Percentiles rank a stretch among this genome's conserved stretches.
These are phyloP conservation scores for Malassezia slooffiae DNA, from an alignment of 1,284 basidiomycete genomes.

Conservation along the genomic window DNA sequence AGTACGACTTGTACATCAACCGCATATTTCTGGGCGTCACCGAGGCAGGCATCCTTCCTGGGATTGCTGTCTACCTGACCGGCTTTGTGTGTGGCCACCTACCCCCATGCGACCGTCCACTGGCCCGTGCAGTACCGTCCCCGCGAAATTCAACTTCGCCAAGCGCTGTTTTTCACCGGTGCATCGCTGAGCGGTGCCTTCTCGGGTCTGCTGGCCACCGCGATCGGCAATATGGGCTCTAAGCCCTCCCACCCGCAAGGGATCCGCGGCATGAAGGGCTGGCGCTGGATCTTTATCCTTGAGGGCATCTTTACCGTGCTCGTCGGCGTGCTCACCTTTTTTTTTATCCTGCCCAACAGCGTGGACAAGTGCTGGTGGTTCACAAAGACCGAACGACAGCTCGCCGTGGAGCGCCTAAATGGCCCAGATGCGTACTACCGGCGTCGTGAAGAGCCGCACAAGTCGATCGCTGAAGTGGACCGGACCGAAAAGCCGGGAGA, in stretches of 20 bases:
- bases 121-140: slow-evolving; percentile 19
- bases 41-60: slow-evolving; percentile 33
- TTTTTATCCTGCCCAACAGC: slow-evolving; percentile 30
- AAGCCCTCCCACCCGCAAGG: slow-evolving; percentile 7
- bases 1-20: slow-evolving; percentile 31
- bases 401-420: slow-evolving; percentile 25
- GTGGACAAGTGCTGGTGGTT: slow-evolving; percentile 27
- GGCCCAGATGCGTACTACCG: not conserved
- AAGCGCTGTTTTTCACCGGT: slow-evolving; percentile 38
- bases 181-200: slow-evolving; percentile 34
- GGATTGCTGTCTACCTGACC: slow-evolving; percentile 31
- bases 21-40: slow-evolving; percentile 32
- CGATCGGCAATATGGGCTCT: slow-evolving; percentile 31
- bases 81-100: no score
- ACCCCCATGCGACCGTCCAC: no score
- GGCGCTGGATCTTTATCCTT: slow-evolving; percentile 37
- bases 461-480: no score
- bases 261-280: slow-evolving; percentile 19
- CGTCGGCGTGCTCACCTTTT: slow-evolving; percentile 23
- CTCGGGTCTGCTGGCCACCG: slow-evolving; percentile 34
- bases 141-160: slow-evolving; percentile 31
- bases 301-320: slow-evolving; percentile 36
- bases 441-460: slow-evolving; percentile 5
- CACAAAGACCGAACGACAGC: slow-evolving; percentile 19
- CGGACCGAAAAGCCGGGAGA: no score